Percentiles rank a stretch among this genome's conserved stretches.
Conservation (phyloP, 371 early-diverging fungal genomes). For the Mucor velutinosus region DNA sequence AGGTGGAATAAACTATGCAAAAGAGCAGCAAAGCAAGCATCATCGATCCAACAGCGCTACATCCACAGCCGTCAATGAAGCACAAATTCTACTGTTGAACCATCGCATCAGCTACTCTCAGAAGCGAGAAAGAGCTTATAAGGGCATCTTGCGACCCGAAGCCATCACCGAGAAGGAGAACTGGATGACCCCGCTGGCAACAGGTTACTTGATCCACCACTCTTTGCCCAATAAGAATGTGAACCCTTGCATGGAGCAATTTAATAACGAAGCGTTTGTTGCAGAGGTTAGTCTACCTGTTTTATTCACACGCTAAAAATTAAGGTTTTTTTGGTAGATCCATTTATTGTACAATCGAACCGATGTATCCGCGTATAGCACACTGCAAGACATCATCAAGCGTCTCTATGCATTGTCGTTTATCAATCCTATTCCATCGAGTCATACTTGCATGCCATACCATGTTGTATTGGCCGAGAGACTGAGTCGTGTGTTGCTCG, state of each 20-base stretch:
- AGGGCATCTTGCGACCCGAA: conserved; percentile 18
- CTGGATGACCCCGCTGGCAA: conserved; percentile 47
- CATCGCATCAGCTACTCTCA: conserved; percentile 45
- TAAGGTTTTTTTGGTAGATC: conserved; percentile 3
- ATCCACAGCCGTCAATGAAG: conserved; percentile 1
- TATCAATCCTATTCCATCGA: conserved; percentile 37
- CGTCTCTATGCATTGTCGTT: conserved; percentile 46
- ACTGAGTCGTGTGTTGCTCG: conserved; percentile 26
- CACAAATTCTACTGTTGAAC: conserved; percentile 43
- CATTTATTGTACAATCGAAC: conserved; percentile 24
- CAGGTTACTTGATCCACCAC: conserved; percentile 46
- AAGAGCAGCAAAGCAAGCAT: neutral
- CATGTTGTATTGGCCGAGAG: conserved; percentile 44
- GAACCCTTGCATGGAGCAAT: conserved; percentile 35
- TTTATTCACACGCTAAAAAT: neutral
- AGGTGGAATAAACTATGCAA: neutral
- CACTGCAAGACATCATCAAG: conserved; percentile 41
- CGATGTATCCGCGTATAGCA: conserved; percentile 15
- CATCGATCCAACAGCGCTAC: neutral
- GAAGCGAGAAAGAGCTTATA: conserved; percentile 26
- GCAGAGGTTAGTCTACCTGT: conserved; percentile 29
- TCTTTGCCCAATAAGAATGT: conserved; percentile 27
- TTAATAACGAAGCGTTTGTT: conserved; percentile 18
- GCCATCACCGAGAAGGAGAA: conserved; percentile 20
- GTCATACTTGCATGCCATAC: conserved; percentile 37